Evolutionary conservation across 2,329 filamentous ascomycete genomes (phyloP), one percentile per base, ranked within the genome.

Genomic region (Raffaelea deltoideospora): DNA sequence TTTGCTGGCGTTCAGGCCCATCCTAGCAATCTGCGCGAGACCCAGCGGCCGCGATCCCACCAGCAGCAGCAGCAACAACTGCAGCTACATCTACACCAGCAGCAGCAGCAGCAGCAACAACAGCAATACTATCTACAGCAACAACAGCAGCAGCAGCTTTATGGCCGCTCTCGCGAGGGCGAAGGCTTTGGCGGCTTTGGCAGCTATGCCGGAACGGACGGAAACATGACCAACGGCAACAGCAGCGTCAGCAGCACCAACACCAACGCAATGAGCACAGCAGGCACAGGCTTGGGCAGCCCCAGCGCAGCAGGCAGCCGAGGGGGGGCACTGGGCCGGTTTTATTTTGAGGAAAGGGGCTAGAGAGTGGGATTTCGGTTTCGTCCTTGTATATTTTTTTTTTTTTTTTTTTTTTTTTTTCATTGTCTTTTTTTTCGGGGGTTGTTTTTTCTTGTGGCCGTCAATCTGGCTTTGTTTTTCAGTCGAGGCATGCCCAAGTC

Each of bases 1-100:
- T 10, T 20, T 45, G 33, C n/a, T n/a, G 50, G 50, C 24, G 49
- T 53, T n/a, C 57, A 54, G 38, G 49, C 46, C 15, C 48, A 52
- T n/a, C 55, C 52, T 6, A 60, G 58, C 38, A 55, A 56, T 1
- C 48, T 61, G 14, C 48, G 57, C 18, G 55, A 59, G 44, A 52
- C 51, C 13, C 53, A 51, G 36, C 50, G 49, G 22, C 48, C 50
- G 13, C 43, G 43, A 33, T 52, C 47, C 15, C 45, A 53, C 23
- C 53, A 53, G 34, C 51, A 53, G 43, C 50, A 49, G 38, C 42
- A 44, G 30, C 48, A 42, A 29, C 39, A 41, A 31, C 41, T 19
- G 23, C 39, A 41, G 34, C 31, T 33, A 10, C 21, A 24, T 3
- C 30, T 9, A 4, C 26, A 37, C 10, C 26, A 27, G 15, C 21